These are phyloP conservation scores for Suillus sp. DNA, from an alignment of 768 basidiomycete genomes.

Conservation along the genomic window DNA sequence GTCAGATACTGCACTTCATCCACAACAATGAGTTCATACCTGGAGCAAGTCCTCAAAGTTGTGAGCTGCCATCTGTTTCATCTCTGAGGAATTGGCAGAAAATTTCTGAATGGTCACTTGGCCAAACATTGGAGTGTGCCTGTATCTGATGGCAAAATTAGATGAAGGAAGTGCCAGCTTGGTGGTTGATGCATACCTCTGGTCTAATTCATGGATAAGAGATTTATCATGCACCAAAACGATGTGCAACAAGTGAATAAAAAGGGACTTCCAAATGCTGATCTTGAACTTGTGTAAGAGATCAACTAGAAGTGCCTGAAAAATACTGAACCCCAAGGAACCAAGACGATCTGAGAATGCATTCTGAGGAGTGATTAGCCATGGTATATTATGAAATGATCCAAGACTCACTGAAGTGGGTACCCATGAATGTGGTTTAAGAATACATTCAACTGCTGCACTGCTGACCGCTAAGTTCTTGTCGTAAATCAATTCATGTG, in stretches of 20 bases:
- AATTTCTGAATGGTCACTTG: conserved; percentile 32
- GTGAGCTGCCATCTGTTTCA: conserved; percentile 38
- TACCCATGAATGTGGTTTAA: not conserved
- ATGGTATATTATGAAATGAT: not conserved
- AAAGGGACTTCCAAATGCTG: not conserved
- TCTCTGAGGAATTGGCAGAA: conserved; percentile 31
- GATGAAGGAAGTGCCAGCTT: too few relatives aligned
- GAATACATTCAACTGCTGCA: too few relatives aligned
- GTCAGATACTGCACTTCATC: not conserved
- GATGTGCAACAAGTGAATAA: not conserved
- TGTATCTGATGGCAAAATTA: too few relatives aligned
- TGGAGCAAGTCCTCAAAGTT: conserved; percentile 41
- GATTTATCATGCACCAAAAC: not conserved
- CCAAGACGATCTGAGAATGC: not conserved
- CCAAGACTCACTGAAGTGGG: not conserved
- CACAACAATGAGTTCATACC: not conserved
- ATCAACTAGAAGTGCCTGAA: not conserved
- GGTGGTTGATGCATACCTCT: too few relatives aligned
- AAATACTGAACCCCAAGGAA: not conserved
- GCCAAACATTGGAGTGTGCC: conserved; percentile 31
- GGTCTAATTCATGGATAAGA: not conserved
- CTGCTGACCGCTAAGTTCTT: too few relatives aligned
- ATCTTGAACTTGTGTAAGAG: not conserved
- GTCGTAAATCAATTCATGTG: too few relatives aligned
- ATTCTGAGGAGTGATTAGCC: not conserved